These are phyloP conservation scores for bread wheat (Triticum aestivum) DNA, from an alignment of 176 grass and related monocot species.

Conservation along the genomic window IWGSC_CS_RefSeq_v2.1 NC_057805.1:53744585-53745084, in stretches of 20 bases:
- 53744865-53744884: slow-evolving; percentile 78
- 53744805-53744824: slow-evolving; percentile 64
- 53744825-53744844: slow-evolving; percentile 74
- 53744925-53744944: slow-evolving; percentile 64
- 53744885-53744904: slow-evolving; percentile 76
- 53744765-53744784: slow-evolving; percentile 57
- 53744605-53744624: slow-evolving; percentile 7
- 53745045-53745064: slow-evolving; percentile 75
- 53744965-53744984: slow-evolving; percentile 61
- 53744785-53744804: slow-evolving; percentile 53
- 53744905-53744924: slow-evolving; percentile 59
- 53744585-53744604: not conserved
- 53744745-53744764: slow-evolving; percentile 59
- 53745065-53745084: slow-evolving; percentile 81
- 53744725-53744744: slow-evolving; percentile 57
- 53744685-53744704: slow-evolving; percentile 79
- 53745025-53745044: slow-evolving; percentile 68
- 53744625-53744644: not conserved
- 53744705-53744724: slow-evolving; percentile 83
- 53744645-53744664: slow-evolving; percentile 23
- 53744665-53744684: slow-evolving; percentile 79
- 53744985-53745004: slow-evolving; percentile 60
- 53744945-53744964: slow-evolving; percentile 69
- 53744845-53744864: slow-evolving; percentile 49
- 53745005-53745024: slow-evolving; percentile 71